Conservation (phyloP, 306 rosid genomes). For the Cercis canadensis region DNA sequence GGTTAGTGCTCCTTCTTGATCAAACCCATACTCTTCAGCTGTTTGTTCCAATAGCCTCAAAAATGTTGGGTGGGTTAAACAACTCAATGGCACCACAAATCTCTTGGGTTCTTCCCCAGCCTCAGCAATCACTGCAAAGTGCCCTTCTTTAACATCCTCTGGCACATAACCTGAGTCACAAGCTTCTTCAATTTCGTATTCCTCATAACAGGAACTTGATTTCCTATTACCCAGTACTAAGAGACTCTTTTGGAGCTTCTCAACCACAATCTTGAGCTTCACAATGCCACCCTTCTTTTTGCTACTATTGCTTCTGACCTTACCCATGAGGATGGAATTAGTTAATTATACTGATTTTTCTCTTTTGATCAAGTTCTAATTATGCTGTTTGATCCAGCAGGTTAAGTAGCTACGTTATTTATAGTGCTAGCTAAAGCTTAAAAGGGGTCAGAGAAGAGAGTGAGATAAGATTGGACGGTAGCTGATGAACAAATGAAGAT, state of each 20-base stretch:
- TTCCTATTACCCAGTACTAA: slow-evolving; percentile 35
- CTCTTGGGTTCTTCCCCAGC: slow-evolving; percentile 60
- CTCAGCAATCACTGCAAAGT: slow-evolving; percentile 76
- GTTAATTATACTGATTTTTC: too few relatives aligned
- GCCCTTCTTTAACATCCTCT: slow-evolving; percentile 83
- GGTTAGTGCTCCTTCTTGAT: slow-evolving; percentile 72
- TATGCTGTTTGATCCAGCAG: not conserved
- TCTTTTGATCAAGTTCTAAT: not conserved
- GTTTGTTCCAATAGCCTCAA: slow-evolving; percentile 70
- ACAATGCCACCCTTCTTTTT: slow-evolving; percentile 58
- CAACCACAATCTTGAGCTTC: slow-evolving; percentile 59
- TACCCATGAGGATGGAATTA: slow-evolving; percentile 47
- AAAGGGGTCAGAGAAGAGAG: not conserved
- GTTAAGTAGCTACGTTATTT: not conserved
- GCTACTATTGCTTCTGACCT: slow-evolving; percentile 29
- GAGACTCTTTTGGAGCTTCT: slow-evolving; percentile 70
- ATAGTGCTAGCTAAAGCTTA: slow-evolving; percentile 3
- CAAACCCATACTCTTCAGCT: slow-evolving; percentile 85
- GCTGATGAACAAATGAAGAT: slow-evolving; percentile 7
- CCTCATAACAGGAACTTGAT: slow-evolving; percentile 9
- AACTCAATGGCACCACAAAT: slow-evolving; percentile 70
- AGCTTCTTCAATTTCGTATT: not conserved
- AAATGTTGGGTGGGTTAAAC: slow-evolving; percentile 63
- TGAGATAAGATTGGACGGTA: slow-evolving; percentile 38
- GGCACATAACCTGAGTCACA: slow-evolving; percentile 51